Conservation (phyloP, 2,329 filamentous ascomycete species). For the Aspergillus sp. region DNA sequence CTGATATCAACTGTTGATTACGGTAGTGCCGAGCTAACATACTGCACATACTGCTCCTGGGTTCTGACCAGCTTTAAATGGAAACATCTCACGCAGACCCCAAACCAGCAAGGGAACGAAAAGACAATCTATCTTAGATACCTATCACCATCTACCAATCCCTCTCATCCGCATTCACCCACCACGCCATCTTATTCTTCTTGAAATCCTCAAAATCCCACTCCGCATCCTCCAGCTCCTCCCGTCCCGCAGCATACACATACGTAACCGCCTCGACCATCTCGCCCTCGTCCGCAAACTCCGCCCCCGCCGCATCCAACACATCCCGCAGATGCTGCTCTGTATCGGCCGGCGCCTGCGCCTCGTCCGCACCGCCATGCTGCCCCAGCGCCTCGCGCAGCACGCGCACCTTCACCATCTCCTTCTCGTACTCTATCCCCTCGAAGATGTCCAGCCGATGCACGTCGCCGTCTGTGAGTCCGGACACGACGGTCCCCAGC, state of each 20-base stretch:
- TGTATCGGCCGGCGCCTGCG: conserved; percentile 12
- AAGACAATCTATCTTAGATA: not conserved
- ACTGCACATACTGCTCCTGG: too few relatives aligned
- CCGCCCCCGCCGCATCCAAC: conserved; percentile 51
- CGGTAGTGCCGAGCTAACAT: too few relatives aligned
- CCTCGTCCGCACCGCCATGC: conserved; percentile 15
- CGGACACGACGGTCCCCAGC: conserved; percentile 72
- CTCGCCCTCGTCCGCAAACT: conserved; percentile 47
- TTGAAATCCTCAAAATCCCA: conserved; percentile 90
- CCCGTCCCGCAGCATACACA: conserved; percentile 54
- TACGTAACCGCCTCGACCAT: conserved; percentile 61
- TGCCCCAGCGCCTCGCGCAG: conserved; percentile 26
- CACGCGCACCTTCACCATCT: conserved; percentile 46
- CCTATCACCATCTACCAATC: conserved; percentile 33
- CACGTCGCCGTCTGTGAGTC: conserved; percentile 75
- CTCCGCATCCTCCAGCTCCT: conserved; percentile 65
- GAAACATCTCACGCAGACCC: not conserved
- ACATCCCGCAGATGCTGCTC: conserved; percentile 39
- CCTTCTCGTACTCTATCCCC: conserved; percentile 67
- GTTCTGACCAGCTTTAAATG: not conserved
- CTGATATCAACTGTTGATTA: too few relatives aligned
- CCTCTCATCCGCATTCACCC: conserved; percentile 51
- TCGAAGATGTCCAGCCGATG: conserved; percentile 78
- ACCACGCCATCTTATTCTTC: conserved; percentile 66
- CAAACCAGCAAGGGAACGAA: not conserved